phyloP scores from a whole-genome alignment of 192 early-diverging fungal genomes.

The Coemansia erecta region DNA sequence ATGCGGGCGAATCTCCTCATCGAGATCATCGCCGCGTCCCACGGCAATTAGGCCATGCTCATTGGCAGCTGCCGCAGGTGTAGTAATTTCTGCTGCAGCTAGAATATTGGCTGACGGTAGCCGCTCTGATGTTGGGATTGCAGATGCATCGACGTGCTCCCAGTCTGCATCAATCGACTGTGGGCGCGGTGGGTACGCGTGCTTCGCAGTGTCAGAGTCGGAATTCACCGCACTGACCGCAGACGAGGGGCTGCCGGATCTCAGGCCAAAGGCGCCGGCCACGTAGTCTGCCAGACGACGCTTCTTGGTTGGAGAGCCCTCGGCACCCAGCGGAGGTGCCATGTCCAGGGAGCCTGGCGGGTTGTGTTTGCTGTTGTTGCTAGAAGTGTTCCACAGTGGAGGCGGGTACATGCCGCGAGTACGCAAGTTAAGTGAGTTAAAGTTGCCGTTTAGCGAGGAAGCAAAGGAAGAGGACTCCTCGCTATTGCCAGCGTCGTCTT shows the following conservation, averaged over 20 bases:
- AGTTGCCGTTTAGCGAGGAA: neutral
- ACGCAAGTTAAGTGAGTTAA: neutral
- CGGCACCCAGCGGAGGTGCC: no score
- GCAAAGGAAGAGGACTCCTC: neutral
- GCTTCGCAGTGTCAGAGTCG: neutral
- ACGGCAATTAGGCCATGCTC: no score
- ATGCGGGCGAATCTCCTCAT: neutral
- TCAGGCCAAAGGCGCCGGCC: neutral
- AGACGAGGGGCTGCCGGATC: neutral
- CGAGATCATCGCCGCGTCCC: neutral
- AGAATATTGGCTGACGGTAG: no score
- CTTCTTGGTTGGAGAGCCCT: neutral
- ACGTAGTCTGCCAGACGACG: slow-evolving; percentile 10
- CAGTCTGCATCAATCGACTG: slow-evolving; percentile 38
- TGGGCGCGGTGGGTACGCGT: slow-evolving; percentile 38
- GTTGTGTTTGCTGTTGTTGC: neutral
- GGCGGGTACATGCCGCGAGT: slow-evolving; percentile 5
- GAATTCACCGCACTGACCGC: neutral
- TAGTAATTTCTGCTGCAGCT: no score
- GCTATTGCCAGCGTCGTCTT: no score
- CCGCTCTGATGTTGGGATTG: neutral
- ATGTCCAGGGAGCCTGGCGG: neutral
- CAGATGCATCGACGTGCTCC: slow-evolving; percentile 28
- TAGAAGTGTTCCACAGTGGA: neutral
- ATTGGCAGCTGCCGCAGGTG: neutral